Evolutionary conservation across 805 yeast genomes (phyloP).

Genomic region (Groenewaldozyma tartarivorans): DNA sequence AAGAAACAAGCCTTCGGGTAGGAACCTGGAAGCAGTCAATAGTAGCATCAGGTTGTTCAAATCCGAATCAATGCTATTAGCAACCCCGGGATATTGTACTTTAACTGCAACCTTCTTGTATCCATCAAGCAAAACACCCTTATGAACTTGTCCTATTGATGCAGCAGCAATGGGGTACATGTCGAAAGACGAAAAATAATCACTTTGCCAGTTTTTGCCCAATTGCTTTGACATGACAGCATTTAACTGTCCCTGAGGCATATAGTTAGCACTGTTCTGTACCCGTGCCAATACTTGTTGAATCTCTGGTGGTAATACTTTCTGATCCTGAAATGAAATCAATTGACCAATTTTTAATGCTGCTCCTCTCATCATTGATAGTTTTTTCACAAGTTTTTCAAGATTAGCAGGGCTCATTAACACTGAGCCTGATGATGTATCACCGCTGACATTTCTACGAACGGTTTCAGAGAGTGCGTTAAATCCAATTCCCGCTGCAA

Average conservation of each 20-base stretch:
- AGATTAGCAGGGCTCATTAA: slow-evolving; percentile 75
- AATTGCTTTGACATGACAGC: slow-evolving; percentile 61
- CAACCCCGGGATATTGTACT: slow-evolving; percentile 96
- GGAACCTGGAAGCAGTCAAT: slow-evolving; percentile 72
- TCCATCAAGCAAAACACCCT: slow-evolving; percentile 53
- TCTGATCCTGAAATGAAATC: slow-evolving; percentile 87
- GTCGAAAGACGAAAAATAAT: slow-evolving; percentile 61
- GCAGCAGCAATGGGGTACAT: slow-evolving; percentile 95
- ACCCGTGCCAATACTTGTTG: slow-evolving; percentile 73
- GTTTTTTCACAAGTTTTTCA: slow-evolving; percentile 77
- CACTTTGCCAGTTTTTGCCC: slow-evolving; percentile 69
- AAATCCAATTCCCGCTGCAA: slow-evolving; percentile 85
- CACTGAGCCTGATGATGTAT: slow-evolving; percentile 27
- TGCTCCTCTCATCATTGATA: slow-evolving; percentile 97
- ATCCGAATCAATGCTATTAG: slow-evolving; percentile 86
- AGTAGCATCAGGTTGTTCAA: slow-evolving; percentile 75
- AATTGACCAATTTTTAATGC: slow-evolving; percentile 96
- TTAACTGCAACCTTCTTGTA: slow-evolving; percentile 76
- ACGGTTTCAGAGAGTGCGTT: slow-evolving; percentile 76
- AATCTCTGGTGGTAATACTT: slow-evolving; percentile 75
- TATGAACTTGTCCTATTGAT: slow-evolving; percentile 93
- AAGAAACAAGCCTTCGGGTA: slow-evolving; percentile 86
- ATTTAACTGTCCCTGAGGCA: slow-evolving; percentile 89
- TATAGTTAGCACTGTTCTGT: slow-evolving; percentile 90
- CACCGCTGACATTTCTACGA: slow-evolving; percentile 38